Percentiles rank a stretch among this genome's conserved stretches.
Conservation (phyloP, 305 asterid genomes). For the Plantago rigida region DNA sequence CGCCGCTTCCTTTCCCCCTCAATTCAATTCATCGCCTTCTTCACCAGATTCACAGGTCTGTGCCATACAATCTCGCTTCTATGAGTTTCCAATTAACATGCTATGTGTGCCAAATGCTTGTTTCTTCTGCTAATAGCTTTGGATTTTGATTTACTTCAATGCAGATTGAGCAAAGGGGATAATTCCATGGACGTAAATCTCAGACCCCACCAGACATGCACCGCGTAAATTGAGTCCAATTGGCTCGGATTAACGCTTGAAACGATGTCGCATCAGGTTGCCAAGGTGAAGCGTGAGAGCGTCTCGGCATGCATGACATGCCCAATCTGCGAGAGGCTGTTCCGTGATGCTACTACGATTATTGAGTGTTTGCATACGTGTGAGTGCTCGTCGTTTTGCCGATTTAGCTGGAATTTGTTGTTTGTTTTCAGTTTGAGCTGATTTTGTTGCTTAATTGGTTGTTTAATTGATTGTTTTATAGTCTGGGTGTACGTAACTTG, state of each 20-base stretch:
- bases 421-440: neutral
- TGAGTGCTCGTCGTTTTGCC: slow-evolving; percentile 30
- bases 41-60: neutral
- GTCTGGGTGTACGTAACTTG: slow-evolving; percentile 24
- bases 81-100: neutral
- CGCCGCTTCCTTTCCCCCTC: neutral
- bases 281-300: slow-evolving; percentile 52
- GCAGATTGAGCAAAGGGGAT: neutral
- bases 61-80: neutral
- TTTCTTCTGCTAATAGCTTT: no score
- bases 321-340: slow-evolving; percentile 66
- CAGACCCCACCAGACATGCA: neutral
- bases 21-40: neutral
- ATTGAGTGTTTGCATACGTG: slow-evolving; percentile 93
- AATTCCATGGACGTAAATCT: neutral
- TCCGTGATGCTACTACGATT: slow-evolving; percentile 80
- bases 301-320: slow-evolving; percentile 95
- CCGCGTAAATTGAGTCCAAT: neutral
- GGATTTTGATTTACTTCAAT: neutral
- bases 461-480: slow-evolving; percentile 25
- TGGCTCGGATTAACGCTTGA: slow-evolving; percentile 9
- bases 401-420: slow-evolving; percentile 10
- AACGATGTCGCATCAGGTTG: slow-evolving; percentile 69
- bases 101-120: no score
- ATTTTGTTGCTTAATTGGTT: slow-evolving; percentile 9